phyloP scores from a whole-genome alignment of 495 filamentous ascomycete species.

The Apodospora peruviana region DNA sequence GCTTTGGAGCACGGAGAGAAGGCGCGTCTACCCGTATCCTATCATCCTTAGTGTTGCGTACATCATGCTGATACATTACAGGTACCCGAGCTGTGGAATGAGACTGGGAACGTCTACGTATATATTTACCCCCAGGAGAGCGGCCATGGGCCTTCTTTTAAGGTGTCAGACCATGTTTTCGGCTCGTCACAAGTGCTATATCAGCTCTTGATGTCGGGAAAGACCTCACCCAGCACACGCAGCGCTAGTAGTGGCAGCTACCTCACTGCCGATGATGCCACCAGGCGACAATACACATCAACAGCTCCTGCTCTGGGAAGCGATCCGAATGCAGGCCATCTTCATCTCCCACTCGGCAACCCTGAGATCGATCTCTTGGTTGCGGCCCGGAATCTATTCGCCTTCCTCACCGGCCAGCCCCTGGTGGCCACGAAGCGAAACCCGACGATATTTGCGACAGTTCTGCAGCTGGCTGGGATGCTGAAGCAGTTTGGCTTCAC shows the following conservation, averaged over 20 bases:
- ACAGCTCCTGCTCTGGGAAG: constrained; percentile 18
- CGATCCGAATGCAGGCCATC: constrained; percentile 50
- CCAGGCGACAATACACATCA: constrained; percentile 38
- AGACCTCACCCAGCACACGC: constrained; percentile 37
- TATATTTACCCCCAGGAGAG: constrained; percentile 70
- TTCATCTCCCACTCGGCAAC: constrained; percentile 56
- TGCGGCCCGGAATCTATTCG: constrained; percentile 82
- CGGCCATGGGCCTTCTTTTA: constrained; percentile 69
- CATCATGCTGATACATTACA: constrained; percentile 23
- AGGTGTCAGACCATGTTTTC: constrained; percentile 65
- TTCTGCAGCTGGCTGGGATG: constrained; percentile 63
- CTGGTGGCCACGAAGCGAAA: constrained; percentile 69
- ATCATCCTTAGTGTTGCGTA: neutral
- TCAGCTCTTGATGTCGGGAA: constrained; percentile 61
- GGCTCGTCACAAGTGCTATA: constrained; percentile 64
- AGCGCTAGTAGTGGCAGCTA: constrained; percentile 35
- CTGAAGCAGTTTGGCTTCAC: constrained; percentile 72
- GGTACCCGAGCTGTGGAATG: constrained; percentile 87
- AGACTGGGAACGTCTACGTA: constrained; percentile 73
- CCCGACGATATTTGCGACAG: constrained; percentile 64
- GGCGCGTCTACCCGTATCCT: constrained; percentile 28
- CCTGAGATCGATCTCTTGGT: constrained; percentile 63
- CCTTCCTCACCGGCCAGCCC: constrained; percentile 75
- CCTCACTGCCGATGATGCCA: constrained; percentile 34
- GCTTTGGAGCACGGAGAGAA: constrained; percentile 55